Evolutionary conservation across 257 asterid species (phyloP), one percentile per base, ranked within the genome.

Genomic region (Lycium ferocissimum): DNA sequence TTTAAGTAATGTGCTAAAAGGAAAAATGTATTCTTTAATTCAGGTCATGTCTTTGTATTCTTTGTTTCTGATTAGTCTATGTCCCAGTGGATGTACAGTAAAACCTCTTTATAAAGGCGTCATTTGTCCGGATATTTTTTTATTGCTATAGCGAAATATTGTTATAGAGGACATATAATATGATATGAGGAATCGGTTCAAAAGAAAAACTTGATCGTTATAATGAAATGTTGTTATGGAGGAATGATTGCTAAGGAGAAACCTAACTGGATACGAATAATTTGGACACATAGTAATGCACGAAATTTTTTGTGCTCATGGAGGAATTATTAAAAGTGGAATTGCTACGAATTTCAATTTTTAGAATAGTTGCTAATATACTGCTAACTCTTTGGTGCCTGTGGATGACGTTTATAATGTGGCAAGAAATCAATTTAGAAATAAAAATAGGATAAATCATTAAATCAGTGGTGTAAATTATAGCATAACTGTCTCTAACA

Each of bases 41-140:
- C 51, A 69, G 47, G 7, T 40, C 6, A 26, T 67, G 49, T 67
- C 75, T 67, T 35, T 67, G 49, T 35, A 67, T 22, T 66, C 72
- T 38, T 66, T 66, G 73, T 66, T 66, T 33, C n/a, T 66, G 43
- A 66, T 66, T 15, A 66, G 6, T 9, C 45, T 33, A 33, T 66
- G 40, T 11, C 1, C 6, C 14, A 15, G 22, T 7, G 22, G 37
- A 69, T 69, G 7, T 69, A 37, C 47, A 6, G 75, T 37, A 10
- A 20, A 81, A 11, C 33, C 15, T 15, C 11, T 62, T 3, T 37
- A 82, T 83, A 35, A 92, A 93, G 98, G 93, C 91, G 87, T 92
- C 33, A 96, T 49, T 83, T 92, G 47, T 95, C 93, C 80, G 97
- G 98, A 83, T 95, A 97, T 67, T 89, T 58, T 58, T 58, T 18